These are phyloP conservation scores for Juncus inflexus DNA, from an alignment of 176 grass and related monocot species.

Conservation along the genomic window DNA sequence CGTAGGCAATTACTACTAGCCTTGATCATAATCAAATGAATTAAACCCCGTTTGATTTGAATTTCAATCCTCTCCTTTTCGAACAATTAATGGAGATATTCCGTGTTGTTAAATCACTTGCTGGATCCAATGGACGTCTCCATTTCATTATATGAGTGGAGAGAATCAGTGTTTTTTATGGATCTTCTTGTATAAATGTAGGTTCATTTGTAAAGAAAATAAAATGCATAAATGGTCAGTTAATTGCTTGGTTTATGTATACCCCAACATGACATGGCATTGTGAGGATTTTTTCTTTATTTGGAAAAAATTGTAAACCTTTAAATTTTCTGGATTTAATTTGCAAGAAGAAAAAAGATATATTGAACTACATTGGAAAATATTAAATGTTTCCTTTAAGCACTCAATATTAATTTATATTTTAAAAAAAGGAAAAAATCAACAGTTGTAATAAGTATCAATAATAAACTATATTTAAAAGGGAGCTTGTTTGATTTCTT, in stretches of 20 bases:
- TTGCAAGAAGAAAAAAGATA: no score
- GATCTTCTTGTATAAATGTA: neutral
- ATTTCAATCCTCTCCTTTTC: slow-evolving; percentile 10
- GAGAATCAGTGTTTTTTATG: neutral
- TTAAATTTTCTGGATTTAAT: no score
- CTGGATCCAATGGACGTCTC: neutral
- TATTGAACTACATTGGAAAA: no score
- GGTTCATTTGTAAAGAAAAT: slow-evolving; percentile 14
- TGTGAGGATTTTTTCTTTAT: slow-evolving; percentile 1
- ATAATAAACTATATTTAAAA: no score
- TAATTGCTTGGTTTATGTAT: slow-evolving; percentile 4
- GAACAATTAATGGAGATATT: neutral
- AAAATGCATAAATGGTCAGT: neutral
- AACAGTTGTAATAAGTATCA: no score
- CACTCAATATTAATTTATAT: no score
- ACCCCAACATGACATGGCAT: neutral
- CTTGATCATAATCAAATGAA: slow-evolving; percentile 24
- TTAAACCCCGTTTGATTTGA: slow-evolving; percentile 9
- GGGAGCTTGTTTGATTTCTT: no score
- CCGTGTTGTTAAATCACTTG: neutral
- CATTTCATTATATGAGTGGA: neutral
- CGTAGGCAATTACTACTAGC: neutral
- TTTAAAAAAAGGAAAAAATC: neutral
- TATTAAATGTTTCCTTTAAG: no score
- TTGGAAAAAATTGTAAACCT: neutral